Conservation (phyloP, 1,139 yeast genomes). For the Kodamaea sp. region DNA sequence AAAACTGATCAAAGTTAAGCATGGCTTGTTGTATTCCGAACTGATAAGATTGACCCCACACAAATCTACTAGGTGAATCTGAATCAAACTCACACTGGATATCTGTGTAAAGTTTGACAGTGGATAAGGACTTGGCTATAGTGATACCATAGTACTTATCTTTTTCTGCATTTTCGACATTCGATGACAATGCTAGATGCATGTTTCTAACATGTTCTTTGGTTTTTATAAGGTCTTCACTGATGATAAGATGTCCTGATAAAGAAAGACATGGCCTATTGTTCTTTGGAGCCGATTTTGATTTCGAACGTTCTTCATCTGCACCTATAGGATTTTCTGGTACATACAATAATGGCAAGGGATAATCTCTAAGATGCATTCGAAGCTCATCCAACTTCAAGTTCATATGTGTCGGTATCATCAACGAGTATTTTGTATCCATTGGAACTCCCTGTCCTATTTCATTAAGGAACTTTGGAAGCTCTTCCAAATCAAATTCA, state of each 20-base stretch:
- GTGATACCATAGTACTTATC: slow-evolving; percentile 56
- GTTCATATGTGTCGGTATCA: slow-evolving; percentile 62
- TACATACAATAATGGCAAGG: slow-evolving; percentile 55
- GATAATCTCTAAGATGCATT: slow-evolving; percentile 66
- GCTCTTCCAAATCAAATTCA: slow-evolving; percentile 48
- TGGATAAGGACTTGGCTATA: slow-evolving; percentile 75
- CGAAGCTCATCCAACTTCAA: slow-evolving; percentile 53
- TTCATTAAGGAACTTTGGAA: slow-evolving; percentile 63
- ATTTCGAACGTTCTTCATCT: too few relatives aligned
- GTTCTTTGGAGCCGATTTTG: slow-evolving; percentile 7
- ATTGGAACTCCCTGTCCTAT: slow-evolving; percentile 84
- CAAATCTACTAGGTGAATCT: slow-evolving; percentile 61
- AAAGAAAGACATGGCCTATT: slow-evolving; percentile 36
- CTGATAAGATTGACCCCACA: slow-evolving; percentile 86
- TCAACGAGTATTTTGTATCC: slow-evolving; percentile 65
- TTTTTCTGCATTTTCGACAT: slow-evolving; percentile 30
- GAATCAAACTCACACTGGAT: slow-evolving; percentile 59
- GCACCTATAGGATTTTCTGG: too few relatives aligned
- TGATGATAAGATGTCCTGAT: slow-evolving; percentile 49
- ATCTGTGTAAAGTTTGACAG: slow-evolving; percentile 72
- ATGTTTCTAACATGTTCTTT: slow-evolving; percentile 57
- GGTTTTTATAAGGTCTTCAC: slow-evolving; percentile 43
- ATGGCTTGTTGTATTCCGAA: slow-evolving; percentile 84
- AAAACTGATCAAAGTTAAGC: slow-evolving; percentile 78
- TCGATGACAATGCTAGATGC: slow-evolving; percentile 57